Base-by-base conservation (phyloP, 2,329 filamentous ascomycete species). In the Aspergillus persii region DNA sequence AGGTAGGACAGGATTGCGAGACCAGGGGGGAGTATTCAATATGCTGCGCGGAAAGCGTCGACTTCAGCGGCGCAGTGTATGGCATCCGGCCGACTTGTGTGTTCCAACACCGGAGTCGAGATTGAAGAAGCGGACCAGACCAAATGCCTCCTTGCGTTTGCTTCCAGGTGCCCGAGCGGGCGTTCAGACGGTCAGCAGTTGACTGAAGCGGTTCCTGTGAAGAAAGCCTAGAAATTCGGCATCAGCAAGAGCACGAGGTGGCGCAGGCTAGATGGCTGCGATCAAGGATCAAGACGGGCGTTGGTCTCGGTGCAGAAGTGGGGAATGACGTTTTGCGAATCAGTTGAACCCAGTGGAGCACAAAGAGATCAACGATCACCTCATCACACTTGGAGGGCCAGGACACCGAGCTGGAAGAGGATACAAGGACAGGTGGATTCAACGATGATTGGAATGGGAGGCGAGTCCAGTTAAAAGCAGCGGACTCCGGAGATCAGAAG, bases 41-140 rank as follows among this genome's bases (percentile, higher is more conserved):
- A 66, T 69, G 69, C 53, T 71, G 69, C 64, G 81, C 79, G 69
- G 80, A 79, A 74, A 84, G 84, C 68, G 84, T 85, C 76, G 81
- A 80, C 77, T 85, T 78, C 59, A 76, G 68, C 48, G 79, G 79
- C 61, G 79, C 77, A 74, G 78, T 81, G 76, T 81, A 81, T 71
- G 79, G 79, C 79, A 81, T 81, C 73, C 77, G 76, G 74, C 71
- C 75, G 65, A 69, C 66, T 73, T 70, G 66, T 66, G 69, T 64
- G 56, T 39, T 50, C 62, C 56, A 67, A 73, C 69, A 71, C 69
- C 72, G 67, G 64, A 56, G 63, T 61, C 58, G 53, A 53, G 58
- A 46, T 33, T n/a, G 58, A 57, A 26, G 49, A 56, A 30, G 18
- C 56, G 30, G 12, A 30, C 29, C 47, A 46, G 39, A 23, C 15